Evolutionary conservation across 805 yeast species (phyloP).

Genomic region (Kuraishia molischiana): DNA sequence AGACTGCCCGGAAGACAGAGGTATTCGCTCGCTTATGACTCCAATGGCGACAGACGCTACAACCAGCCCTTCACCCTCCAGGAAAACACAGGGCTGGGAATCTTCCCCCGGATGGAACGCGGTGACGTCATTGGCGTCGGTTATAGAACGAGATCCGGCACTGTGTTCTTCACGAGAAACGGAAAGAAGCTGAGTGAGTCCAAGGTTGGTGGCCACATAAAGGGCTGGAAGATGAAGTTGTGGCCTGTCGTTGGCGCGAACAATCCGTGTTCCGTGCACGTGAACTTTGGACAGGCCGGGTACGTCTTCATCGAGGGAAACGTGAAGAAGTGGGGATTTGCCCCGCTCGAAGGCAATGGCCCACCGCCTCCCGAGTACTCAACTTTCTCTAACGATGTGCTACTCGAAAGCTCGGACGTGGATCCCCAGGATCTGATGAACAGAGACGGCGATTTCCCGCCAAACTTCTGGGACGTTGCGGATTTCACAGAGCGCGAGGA

Average conservation of each 20-base stretch:
- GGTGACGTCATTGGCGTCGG: conserved; percentile 96
- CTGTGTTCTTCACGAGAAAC: conserved; percentile 87
- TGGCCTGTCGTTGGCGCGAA: conserved; percentile 89
- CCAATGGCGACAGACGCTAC: conserved; percentile 69
- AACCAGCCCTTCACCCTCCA: conserved; percentile 59
- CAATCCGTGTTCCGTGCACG: conserved; percentile 74
- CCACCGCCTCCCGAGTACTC: conserved; percentile 94
- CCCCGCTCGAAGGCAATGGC: conserved; percentile 79
- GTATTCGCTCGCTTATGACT: conserved; percentile 80
- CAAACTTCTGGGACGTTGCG: conserved; percentile 40
- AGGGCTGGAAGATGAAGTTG: conserved; percentile 59
- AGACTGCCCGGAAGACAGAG: conserved; percentile 88
- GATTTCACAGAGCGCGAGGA: conserved; percentile 25
- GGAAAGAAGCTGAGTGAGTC: conserved; percentile 84
- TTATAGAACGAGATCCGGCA: conserved; percentile 70
- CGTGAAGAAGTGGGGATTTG: conserved; percentile 92
- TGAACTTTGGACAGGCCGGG: conserved; percentile 83
- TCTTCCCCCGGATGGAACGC: conserved; percentile 52
- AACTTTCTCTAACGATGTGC: conserved; percentile 64
- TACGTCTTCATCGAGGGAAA: conserved; percentile 87
- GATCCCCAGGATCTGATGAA: conserved; percentile 35
- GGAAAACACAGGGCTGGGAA: conserved; percentile 29
- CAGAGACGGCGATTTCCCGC: conserved; percentile 38
- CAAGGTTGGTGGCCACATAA: conserved; percentile 69
- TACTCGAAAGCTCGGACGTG: conserved; percentile 53